A percentile compares a stretch with the other conserved stretches of the same genome.
phyloP scores from a whole-genome alignment of 1,284 basidiomycete species.

The Puccinia hordei region DNA sequence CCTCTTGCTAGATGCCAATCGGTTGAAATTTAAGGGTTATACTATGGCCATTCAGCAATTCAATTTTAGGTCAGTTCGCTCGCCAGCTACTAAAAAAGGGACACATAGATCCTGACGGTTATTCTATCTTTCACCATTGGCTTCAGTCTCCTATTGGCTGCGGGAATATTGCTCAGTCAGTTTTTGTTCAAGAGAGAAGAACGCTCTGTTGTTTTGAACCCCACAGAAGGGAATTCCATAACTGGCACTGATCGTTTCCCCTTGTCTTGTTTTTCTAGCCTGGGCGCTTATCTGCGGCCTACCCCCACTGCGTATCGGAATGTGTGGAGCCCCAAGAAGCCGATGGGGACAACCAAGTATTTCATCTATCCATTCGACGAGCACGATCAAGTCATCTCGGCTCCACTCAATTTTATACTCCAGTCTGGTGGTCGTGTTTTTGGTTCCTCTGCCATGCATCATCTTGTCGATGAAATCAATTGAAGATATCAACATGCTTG shows the following conservation, averaged over 20 bases:
- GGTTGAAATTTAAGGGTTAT: conserved; percentile 10
- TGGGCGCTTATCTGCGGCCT: conserved; percentile 4
- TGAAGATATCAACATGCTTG: neutral
- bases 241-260: neutral
- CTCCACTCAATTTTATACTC: neutral
- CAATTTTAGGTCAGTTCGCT: neutral
- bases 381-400: neutral
- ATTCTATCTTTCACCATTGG: neutral
- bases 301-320: neutral
- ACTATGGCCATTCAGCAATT: conserved; percentile 17
- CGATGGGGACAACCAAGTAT: neutral
- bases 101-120: neutral
- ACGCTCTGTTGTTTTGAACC: neutral
- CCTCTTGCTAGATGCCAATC: neutral
- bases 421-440: neutral
- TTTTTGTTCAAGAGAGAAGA: neutral
- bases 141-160: neutral
- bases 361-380: neutral
- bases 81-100: neutral
- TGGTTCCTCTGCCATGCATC: conserved; percentile 15
- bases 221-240: neutral
- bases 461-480: neutral
- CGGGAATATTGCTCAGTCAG: neutral
- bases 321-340: neutral
- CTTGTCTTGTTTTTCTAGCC: neutral